Evolutionary conservation across 1,284 basidiomycete species (phyloP), one percentile per base, ranked within the genome.

Genomic region (Macrocystidia cucumis): DNA sequence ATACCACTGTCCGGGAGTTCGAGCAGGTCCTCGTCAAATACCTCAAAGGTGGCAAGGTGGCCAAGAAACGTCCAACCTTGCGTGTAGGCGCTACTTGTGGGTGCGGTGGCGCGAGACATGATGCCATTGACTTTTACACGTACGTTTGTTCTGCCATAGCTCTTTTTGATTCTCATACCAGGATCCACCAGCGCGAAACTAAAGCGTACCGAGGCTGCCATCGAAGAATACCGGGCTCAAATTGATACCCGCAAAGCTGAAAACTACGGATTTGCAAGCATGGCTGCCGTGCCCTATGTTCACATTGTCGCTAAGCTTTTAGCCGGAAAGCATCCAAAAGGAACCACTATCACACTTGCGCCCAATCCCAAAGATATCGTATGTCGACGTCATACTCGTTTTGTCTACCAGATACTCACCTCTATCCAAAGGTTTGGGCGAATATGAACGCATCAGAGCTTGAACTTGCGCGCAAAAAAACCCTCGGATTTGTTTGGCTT

Each of bases 231-330:
- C 50, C 78, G 90, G 16, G 59, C 62, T 16, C 72, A 83, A 44
- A 83, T 90, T 40, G 79, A 88, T 51, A 71, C 68, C 11, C 71
- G 78, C 41, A 85, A 85, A 55, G 72, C 90, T 1, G 90, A 95
- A 60, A 88, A 78, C 53, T 95, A 92, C 56, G 92, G 90, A 9
- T 95, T 95, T 55, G 90, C 91, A 2, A 91, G 89, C 14, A 87
- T 96, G 78, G 91, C 88, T 34, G 83, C 91, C 0, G 86, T 96
- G 7, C 82, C 89, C 0, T 93, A 91, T 49, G 91, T 92, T 0
- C 89, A 92, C 48, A 72, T 85, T 30, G 88, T 91, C 9, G 87
- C 84, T 2, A 76, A 78, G 45, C 63, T 79, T 43, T 64, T 91
- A 26, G 57, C 60, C 28, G 60, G 61, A 40, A 91, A 90, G 53